Percentiles rank a stretch among this genome's conserved stretches.
These are phyloP conservation scores for Apiotrichum akiyoshidainum DNA, from an alignment of 1,284 basidiomycete genomes.

Conservation along the genomic window DNA sequence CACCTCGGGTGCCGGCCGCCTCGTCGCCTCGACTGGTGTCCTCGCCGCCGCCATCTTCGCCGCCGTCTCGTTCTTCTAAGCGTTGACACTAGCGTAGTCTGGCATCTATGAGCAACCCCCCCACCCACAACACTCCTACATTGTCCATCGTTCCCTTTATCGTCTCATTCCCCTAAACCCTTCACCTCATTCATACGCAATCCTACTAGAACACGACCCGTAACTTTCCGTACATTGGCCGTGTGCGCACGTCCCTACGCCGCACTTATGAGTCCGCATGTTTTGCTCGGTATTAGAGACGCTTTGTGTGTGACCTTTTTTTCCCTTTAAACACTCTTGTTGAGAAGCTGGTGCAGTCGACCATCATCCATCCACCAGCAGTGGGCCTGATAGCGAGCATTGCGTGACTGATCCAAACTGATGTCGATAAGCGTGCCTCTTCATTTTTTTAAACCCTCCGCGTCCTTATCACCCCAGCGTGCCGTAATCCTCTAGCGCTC, in stretches of 20 bases:
- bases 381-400: no score
- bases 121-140: conserved; percentile 8
- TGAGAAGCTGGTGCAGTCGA: no score
- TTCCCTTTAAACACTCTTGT: no score
- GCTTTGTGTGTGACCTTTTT: conserved; percentile 1
- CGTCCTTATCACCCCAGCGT: no score
- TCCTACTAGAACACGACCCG: conserved; percentile 7
- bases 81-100: not conserved
- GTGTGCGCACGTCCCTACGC: conserved; percentile 9
- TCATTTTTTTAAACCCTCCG: no score
- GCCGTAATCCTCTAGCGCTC: no score
- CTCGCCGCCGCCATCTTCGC: conserved; percentile 29
- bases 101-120: not conserved
- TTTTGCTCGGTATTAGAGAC: conserved; percentile 1
- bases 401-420: no score
- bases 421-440: no score
- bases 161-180: not conserved
- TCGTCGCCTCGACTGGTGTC: conserved; percentile 23
- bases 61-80: conserved; percentile 31
- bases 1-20: conserved; percentile 10
- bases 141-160: not conserved
- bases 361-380: no score
- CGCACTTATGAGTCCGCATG: conserved; percentile 3
- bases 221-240: conserved; percentile 7
- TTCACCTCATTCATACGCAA: conserved; percentile 7